Evolutionary conservation across 768 basidiomycete species (phyloP).

Genomic region (Pleurotus giganteus): DNA sequence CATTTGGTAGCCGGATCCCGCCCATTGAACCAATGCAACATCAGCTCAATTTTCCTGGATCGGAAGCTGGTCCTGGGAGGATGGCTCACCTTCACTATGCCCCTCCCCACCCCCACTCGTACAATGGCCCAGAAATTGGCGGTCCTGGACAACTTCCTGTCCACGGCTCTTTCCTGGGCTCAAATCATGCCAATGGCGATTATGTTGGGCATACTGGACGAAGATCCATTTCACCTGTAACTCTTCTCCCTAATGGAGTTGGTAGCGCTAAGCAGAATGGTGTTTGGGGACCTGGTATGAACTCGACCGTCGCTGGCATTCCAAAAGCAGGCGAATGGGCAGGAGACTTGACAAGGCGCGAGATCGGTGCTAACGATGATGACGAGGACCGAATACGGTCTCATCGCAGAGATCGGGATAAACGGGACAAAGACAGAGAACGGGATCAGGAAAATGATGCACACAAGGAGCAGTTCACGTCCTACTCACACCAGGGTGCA

Average conservation of each 20-base stretch:
- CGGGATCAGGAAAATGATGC: constrained; percentile 17
- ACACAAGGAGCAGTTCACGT: constrained; percentile 20
- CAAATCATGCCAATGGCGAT: constrained; percentile 6
- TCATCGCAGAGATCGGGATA: constrained; percentile 12
- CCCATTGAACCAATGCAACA: neutral
- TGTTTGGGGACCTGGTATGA: constrained; percentile 33
- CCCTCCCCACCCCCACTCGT: constrained; percentile 11
- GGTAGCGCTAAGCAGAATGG: constrained; percentile 27
- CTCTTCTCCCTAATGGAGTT: constrained; percentile 26
- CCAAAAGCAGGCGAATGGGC: constrained; percentile 19
- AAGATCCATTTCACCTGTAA: constrained; percentile 38
- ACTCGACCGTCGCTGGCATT: constrained; percentile 20
- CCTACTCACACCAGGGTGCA: constrained; percentile 20
- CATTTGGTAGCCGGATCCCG: constrained; percentile 7
- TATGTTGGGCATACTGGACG: constrained; percentile 18
- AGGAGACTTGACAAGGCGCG: constrained; percentile 13
- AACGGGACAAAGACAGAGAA: constrained; percentile 16
- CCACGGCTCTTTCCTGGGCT: constrained; percentile 33
- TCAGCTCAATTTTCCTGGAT: neutral
- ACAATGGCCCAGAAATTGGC: constrained; percentile 23
- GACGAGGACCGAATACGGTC: constrained; percentile 10
- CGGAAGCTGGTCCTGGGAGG: neutral
- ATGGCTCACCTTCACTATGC: neutral
- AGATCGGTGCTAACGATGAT: constrained; percentile 16
- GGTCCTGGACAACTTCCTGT: constrained; percentile 24